Evolutionary conservation across 116 monocot species (phyloP), one percentile per base, ranked within the genome.

Genomic region (Trichopus zeylanicus): DNA sequence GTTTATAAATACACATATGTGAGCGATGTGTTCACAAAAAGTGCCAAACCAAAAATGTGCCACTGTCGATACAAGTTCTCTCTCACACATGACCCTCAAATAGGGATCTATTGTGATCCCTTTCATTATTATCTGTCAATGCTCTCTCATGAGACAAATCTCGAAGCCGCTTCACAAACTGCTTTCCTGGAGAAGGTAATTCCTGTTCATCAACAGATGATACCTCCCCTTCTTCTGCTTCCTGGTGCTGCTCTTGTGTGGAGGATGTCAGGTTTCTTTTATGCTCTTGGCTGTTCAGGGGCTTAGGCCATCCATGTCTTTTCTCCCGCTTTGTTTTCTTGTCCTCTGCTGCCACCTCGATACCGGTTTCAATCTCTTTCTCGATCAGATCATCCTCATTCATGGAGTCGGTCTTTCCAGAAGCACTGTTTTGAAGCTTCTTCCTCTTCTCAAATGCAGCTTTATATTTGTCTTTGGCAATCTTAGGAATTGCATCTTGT

Each of bases 221-320:
- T 25, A 73, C 37, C 51, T 74, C 74, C 16, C 68, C 74, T 62
- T 74, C 74, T 29, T 74, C 74, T 2, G 34, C 57, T 46, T 63
- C 68, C 11, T 38, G 52, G 2, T 53, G 28, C 0, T 51, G 64
- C 22, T 53, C 61, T 27, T 56, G 29, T 32, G n/a, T 7, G 2
- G 11, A 10, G 5, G 24, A 35, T 11, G 10, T 22, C 24, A 21
- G 35, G 30, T 46, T 56, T 3, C 42, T 42, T 42, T 55, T 23
- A 16, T 5, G 24, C 27, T 33, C 55, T 29, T 47, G 53, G 21
- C 26, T 15, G 30, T 52, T 49, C 20, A 31, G 20, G 26, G 48
- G 46, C 25, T 55, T 60, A 5, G 53, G 48, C 65, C 61, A 61
- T 33, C 47, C 26, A 0, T 65, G 60, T 12, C 54, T 53, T 53